Conservation (phyloP, 2,329 filamentous ascomycete species). For the Epichloe aotearoae region DNA sequence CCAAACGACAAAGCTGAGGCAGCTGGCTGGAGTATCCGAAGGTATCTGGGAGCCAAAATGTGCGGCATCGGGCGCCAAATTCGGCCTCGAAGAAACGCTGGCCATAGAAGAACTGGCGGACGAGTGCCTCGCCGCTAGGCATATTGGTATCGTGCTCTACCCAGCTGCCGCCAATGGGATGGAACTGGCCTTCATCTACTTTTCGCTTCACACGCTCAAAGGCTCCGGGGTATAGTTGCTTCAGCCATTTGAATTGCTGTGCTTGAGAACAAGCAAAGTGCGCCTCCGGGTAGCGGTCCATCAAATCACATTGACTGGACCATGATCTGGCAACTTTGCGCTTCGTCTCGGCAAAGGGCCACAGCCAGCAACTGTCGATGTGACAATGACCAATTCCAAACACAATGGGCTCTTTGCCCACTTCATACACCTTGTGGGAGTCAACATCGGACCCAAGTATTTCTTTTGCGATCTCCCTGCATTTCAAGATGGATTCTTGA, state of each 20-base stretch:
- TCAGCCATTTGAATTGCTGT: conserved; percentile 97
- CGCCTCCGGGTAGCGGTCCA: conserved; percentile 90
- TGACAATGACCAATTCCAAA: conserved; percentile 92
- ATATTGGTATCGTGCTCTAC: conserved; percentile 98
- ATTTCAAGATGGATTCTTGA: conserved; percentile 63
- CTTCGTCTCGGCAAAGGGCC: conserved; percentile 97
- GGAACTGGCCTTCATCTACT: conserved; percentile 80
- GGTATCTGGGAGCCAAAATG: conserved; percentile 96
- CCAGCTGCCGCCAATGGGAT: conserved; percentile 95
- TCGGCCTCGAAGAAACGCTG: conserved; percentile 89
- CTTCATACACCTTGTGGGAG: conserved; percentile 72
- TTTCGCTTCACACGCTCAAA: conserved; percentile 86
- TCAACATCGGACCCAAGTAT: conserved; percentile 75
- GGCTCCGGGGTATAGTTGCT: conserved; percentile 73
- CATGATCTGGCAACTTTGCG: conserved; percentile 91
- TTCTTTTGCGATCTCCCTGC: conserved; percentile 68
- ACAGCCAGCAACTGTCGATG: conserved; percentile 97
- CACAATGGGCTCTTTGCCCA: conserved; percentile 60
- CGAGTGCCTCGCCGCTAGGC: conserved; percentile 86
- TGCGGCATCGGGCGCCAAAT: conserved; percentile 77
- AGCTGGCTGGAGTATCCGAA: conserved; percentile 96
- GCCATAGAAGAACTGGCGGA: conserved; percentile 88
- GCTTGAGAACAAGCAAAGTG: conserved; percentile 88
- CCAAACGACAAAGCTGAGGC: conserved; percentile 80
- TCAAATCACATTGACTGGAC: conserved; percentile 91